These are phyloP conservation scores for Salvia rosmarinus DNA, from an alignment of 257 asterid genomes.

Conservation along the genomic window DNA sequence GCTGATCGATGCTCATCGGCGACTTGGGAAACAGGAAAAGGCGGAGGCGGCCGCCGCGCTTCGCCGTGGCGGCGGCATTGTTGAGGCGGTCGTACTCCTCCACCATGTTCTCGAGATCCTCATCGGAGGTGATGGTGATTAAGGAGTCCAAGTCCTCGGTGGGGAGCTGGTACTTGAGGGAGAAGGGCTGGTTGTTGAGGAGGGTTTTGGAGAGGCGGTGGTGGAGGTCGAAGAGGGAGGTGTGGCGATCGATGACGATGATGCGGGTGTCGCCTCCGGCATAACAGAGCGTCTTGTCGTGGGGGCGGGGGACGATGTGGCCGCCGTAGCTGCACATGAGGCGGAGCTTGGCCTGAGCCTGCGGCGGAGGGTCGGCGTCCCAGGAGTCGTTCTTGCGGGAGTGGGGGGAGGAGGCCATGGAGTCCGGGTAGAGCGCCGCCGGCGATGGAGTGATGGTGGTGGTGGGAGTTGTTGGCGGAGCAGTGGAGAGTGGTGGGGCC, in stretches of 20 bases:
- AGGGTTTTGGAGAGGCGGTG: conserved; percentile 65
- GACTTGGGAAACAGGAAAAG: conserved; percentile 51
- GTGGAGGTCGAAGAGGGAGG: conserved; percentile 56
- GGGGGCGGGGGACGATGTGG: conserved; percentile 89
- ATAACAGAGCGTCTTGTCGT: conserved; percentile 80
- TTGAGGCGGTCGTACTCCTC: conserved; percentile 84
- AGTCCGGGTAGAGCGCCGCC: conserved; percentile 38
- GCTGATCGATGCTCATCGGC: conserved; percentile 43
- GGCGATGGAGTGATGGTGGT: conserved; percentile 33
- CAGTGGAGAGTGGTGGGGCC: conserved; percentile 55
- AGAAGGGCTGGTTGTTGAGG: conserved; percentile 48
- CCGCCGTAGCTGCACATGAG: conserved; percentile 97
- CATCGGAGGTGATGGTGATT: conserved; percentile 76
- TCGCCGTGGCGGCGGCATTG: conserved; percentile 10
- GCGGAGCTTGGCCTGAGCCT: conserved; percentile 59
- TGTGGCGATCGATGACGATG: conserved; percentile 64
- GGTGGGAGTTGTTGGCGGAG: conserved; percentile 39
- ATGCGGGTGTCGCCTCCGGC: conserved; percentile 90
- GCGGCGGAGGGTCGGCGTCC: conserved; percentile 43
- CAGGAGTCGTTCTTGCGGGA: conserved; percentile 55
- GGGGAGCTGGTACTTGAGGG: conserved; percentile 77
- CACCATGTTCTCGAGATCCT: conserved; percentile 85
- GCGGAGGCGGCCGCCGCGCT: conserved; percentile 60
- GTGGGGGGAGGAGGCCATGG: conserved; percentile 57
- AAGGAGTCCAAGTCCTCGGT: conserved; percentile 84